Conservation (phyloP, 2,329 filamentous ascomycete species). For the Erysiphe neolycopersici region DNA sequence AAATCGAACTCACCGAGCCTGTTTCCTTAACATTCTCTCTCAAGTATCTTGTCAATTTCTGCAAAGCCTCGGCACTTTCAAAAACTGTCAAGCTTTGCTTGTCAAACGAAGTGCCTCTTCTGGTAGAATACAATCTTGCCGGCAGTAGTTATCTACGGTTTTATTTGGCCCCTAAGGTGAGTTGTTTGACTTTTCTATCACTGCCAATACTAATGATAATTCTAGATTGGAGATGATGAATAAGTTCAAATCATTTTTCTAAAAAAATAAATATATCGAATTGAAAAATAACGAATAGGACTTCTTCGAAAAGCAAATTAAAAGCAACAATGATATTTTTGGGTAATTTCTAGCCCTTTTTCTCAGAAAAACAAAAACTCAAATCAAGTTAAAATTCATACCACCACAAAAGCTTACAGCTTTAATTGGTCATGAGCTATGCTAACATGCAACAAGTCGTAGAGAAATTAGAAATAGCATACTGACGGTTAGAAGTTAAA, state of each 20-base stretch:
- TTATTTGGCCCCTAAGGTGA: constrained; percentile 92
- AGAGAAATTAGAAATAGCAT: too few relatives aligned
- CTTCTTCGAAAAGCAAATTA: too few relatives aligned
- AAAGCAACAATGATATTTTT: too few relatives aligned
- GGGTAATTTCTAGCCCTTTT: too few relatives aligned
- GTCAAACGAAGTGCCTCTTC: constrained; percentile 82
- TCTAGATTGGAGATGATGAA: constrained; percentile 43
- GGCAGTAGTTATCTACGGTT: constrained; percentile 81
- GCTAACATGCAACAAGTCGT: too few relatives aligned
- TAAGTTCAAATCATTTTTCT: constrained; percentile 13
- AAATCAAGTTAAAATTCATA: too few relatives aligned
- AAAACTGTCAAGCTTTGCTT: constrained; percentile 69
- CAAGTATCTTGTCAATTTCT: constrained; percentile 99
- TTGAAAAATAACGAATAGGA: too few relatives aligned
- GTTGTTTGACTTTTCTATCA: not conserved
- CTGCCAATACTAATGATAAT: constrained; percentile 4
- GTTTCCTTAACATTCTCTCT: constrained; percentile 91
- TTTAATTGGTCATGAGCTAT: too few relatives aligned
- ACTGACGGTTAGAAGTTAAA: too few relatives aligned
- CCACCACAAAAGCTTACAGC: too few relatives aligned
- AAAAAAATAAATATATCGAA: too few relatives aligned
- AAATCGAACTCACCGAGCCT: constrained; percentile 76
- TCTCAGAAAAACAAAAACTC: too few relatives aligned
- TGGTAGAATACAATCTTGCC: constrained; percentile 69
- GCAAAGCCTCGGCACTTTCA: constrained; percentile 79